Percentiles rank a stretch among this genome's conserved stretches.
phyloP scores from a whole-genome alignment of 176 grass and related monocot genomes.

The Cocos nucifera region DNA sequence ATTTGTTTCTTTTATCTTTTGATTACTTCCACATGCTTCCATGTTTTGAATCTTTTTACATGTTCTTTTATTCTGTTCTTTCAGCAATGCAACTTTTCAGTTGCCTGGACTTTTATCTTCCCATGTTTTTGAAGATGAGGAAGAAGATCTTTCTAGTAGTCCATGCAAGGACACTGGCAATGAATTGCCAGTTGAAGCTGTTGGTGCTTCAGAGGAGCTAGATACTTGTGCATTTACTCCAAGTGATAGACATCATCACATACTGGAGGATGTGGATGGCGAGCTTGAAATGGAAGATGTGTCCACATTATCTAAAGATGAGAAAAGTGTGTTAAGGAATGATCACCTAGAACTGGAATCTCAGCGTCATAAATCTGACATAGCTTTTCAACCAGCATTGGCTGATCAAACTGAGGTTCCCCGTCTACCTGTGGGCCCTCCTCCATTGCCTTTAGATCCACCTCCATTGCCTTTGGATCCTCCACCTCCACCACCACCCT shows the following conservation, averaged over 20 bases:
- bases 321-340: constrained; percentile 25
- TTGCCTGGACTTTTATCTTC: constrained; percentile 58
- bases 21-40: too few species aligned
- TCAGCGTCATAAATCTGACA: constrained; percentile 1
- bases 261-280: constrained; percentile 27
- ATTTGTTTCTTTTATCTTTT: too few species aligned
- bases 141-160: constrained; percentile 30
- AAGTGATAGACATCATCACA: constrained; percentile 16
- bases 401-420: constrained; percentile 39
- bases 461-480: constrained; percentile 23
- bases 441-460: constrained; percentile 55
- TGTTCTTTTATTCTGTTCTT: constrained; percentile 23
- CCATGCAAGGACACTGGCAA: constrained; percentile 26
- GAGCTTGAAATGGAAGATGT: constrained; percentile 50
- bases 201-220: constrained; percentile 28
- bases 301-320: constrained; percentile 30
- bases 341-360: constrained; percentile 8
- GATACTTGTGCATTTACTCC: constrained; percentile 27
- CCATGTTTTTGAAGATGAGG: constrained; percentile 64
- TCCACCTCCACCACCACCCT: constrained; percentile 31
- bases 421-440: constrained; percentile 43
- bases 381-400: constrained; percentile 23
- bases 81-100: constrained; percentile 78
- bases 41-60: background rate
- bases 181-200: constrained; percentile 33